phyloP scores from a whole-genome alignment of 331 rosid genomes.

The Phaseolus coccineus region DNA sequence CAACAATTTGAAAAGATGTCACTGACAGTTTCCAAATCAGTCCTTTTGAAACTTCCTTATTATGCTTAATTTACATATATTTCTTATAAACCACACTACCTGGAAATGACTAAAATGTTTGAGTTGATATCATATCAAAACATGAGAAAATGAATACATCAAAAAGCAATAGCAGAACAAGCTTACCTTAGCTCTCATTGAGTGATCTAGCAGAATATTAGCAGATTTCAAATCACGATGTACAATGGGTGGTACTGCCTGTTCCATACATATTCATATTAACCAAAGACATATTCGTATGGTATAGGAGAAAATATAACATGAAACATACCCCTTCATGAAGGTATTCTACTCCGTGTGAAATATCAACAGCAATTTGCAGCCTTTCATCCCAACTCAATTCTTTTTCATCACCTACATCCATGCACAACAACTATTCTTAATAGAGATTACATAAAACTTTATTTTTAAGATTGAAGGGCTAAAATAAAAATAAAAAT shows the following conservation, averaged over 20 bases:
- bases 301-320: background rate
- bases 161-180: constrained; percentile 6
- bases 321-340: constrained; percentile 76
- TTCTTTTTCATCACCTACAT: constrained; percentile 62
- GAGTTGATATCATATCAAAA: constrained; percentile 2
- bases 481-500: background rate
- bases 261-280: constrained; percentile 48
- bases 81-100: background rate
- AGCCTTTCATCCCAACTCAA: constrained; percentile 86
- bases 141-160: constrained; percentile 7
- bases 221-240: constrained; percentile 91
- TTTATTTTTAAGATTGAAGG: background rate
- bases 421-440: constrained; percentile 36
- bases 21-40: background rate
- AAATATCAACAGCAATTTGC: constrained; percentile 79
- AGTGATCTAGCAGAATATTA: constrained; percentile 75
- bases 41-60: background rate
- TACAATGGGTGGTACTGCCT: constrained; percentile 84
- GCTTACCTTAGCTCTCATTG: constrained; percentile 88
- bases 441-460: constrained; percentile 2
- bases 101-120: background rate
- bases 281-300: constrained; percentile 33
- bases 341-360: constrained; percentile 87
- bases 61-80: background rate
- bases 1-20: background rate